These are phyloP conservation scores for Scheffersomyces illinoinensis DNA, from an alignment of 1,139 yeast genomes.

Conservation along the genomic window DNA sequence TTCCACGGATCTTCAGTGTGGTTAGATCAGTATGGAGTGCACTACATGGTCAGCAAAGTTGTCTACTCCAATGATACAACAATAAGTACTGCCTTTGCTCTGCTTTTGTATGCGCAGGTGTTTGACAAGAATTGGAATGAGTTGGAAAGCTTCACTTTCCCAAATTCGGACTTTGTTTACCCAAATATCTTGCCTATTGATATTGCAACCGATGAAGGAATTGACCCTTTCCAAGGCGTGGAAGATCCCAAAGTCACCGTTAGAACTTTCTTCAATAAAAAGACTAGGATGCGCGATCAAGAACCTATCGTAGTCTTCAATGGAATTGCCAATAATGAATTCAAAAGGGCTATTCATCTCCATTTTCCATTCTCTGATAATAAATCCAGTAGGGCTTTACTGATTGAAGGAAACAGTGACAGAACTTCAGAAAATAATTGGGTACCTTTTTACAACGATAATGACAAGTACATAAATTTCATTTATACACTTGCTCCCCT, in stretches of 20 bases:
- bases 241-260: constrained; percentile 14
- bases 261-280: constrained; percentile 5
- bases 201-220: constrained; percentile 7
- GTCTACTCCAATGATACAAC: constrained; percentile 9
- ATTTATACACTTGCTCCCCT: neutral
- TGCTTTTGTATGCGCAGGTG: constrained; percentile 14
- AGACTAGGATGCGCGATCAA: constrained; percentile 8
- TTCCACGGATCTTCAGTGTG: constrained; percentile 19
- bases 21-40: constrained; percentile 15
- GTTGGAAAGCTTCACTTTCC: constrained; percentile 8
- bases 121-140: constrained; percentile 18
- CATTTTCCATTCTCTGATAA: constrained; percentile 9
- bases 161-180: constrained; percentile 2
- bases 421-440: constrained; percentile 14
- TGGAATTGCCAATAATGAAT: constrained; percentile 11
- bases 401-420: constrained; percentile 2
- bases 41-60: constrained; percentile 16
- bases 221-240: constrained; percentile 4
- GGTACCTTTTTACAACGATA: constrained; percentile 13
- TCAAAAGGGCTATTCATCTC: constrained; percentile 14
- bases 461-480: neutral
- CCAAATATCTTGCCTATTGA: constrained; percentile 9
- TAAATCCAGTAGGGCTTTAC: neutral
- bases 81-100: constrained; percentile 13
- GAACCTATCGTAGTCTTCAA: constrained; percentile 14